Evolutionary conservation across 345 rosid species (phyloP), one percentile per base, ranked within the genome.

Genomic region (Triadica sebifera): DNA sequence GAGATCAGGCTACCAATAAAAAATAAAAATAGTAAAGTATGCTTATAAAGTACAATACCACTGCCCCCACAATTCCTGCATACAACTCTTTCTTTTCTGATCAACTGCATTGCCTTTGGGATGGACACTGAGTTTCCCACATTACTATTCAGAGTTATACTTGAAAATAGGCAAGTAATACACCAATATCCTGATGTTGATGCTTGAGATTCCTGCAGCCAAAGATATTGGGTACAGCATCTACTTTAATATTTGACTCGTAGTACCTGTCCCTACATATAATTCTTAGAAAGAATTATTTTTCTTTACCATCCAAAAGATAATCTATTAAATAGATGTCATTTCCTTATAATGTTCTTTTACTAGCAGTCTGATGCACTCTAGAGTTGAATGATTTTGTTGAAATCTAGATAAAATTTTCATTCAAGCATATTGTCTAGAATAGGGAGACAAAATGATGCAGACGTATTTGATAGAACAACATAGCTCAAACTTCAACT

Each of bases 41-140:
- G 77, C 96, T 91, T 79, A 94, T 97, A 94, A 43, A 94, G 81
- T 60, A 94, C 81, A 79, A 94, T 93, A 61, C 98, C 98, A 73
- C 84, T 85, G 66, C 98, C 97, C 24, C 63, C 73, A 74, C 97
- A 94, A 80, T 94, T 94, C 46, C 95, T 88, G 72, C 98, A 94
- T 47, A 78, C 86, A 38, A 87, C 77, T 76, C 84, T 88, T 85
- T 88, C 88, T 77, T 84, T 90, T 78, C 84, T 91, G 37, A 86
- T 90, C 62, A 71, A 59, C 46, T 89, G 86, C 11, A 67, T 70
- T 64, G 90, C 89, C 72, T 66, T 77, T 64, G 84, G 83, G 49
- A 77, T 79, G 65, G 86, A 83, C 78, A 78, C 75, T 38, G 86
- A 86, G 20, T 80, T 77, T 67, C 74, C 73, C 5, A 86, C 73